Base-by-base conservation (phyloP, 176 grass and related monocot genomes). In the Zoysia pacifica region DNA sequence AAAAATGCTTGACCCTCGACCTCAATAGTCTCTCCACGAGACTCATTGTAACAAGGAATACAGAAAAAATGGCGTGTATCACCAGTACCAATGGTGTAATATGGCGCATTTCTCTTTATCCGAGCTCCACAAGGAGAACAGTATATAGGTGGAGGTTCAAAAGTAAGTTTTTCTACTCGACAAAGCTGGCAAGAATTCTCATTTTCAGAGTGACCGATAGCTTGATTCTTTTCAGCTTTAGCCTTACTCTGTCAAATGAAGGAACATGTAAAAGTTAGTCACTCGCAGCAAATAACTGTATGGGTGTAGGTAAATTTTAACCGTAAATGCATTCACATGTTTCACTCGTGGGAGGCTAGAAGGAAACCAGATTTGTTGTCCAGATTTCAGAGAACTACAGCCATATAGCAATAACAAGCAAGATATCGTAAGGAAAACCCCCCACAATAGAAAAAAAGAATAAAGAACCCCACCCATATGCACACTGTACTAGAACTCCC, bases 121-220 rank as follows among this genome's bases (percentile, higher is more conserved):
- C 93, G 86, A 70, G 84, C 90, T 83, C 97, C 97, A 86, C 97
- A 96, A 60, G 87, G 86, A 51, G 97, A 91, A 64, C 97, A 99
- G 86, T 99, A 99, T 93, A 99, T 99, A 36, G 93, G 97, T 11
- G 93, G 93, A 64, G 97, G 97, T 73, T 99, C 97, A 77, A 99
- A 99, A 64, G 90, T 91, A 78, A 96, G 97, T 78, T 99, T 99
- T 83, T 99, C 97, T 48, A 99, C 97, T 77, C 81, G 91, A 77
- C 97, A 99, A 58, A 99, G 90, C 79, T 99, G 97, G 80, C 97
- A 99, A 77, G 97, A 96, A 76, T 96, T 99, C 80, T 99, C 97
- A 84, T 90, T 99, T 90, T 96, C 94, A 5, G 87, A 91, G 51
- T 84, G 89, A 70, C 88, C 86, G 65, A 96, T 95, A 60, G 85